Evolutionary conservation across 2,329 filamentous ascomycete genomes (phyloP).

Genomic region (Fusarium fracticaudum): DNA sequence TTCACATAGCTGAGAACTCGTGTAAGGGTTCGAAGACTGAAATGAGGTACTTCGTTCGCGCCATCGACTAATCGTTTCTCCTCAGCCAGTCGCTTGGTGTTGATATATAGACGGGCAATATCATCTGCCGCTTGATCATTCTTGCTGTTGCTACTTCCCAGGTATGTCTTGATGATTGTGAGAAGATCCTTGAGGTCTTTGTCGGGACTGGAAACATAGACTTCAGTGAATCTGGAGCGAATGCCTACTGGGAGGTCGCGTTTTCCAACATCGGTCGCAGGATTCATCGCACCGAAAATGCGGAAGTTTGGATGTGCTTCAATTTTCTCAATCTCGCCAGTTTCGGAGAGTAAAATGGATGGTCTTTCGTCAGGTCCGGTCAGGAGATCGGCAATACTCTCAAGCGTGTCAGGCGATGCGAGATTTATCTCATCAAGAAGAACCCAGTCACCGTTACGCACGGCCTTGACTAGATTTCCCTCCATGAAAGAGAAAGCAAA

Average conservation of each 20-base stretch:
- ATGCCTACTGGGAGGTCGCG: constrained; percentile 90
- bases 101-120: constrained; percentile 86
- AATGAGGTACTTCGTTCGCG: constrained; percentile 94
- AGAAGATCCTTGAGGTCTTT: constrained; percentile 85
- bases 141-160: constrained; percentile 75
- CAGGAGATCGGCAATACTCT: constrained; percentile 90
- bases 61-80: constrained; percentile 91
- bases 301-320: constrained; percentile 91
- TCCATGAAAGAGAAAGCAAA: constrained; percentile 98
- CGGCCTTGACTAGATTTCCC: constrained; percentile 95
- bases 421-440: constrained; percentile 97
- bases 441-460: constrained; percentile 96
- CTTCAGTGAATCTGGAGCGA: constrained; percentile 91
- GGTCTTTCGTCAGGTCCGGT: constrained; percentile 76
- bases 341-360: constrained; percentile 90
- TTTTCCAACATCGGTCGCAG: constrained; percentile 96
- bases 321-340: constrained; percentile 90
- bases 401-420: constrained; percentile 91
- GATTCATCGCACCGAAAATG: constrained; percentile 99
- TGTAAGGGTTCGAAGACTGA: constrained; percentile 93
- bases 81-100: constrained; percentile 82
- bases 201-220: constrained; percentile 94
- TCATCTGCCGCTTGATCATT: constrained; percentile 81
- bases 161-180: constrained; percentile 87
- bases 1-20: constrained; percentile 88